Conservation (phyloP, 495 filamentous ascomycete genomes). For the Daldinia concentrica region DNA sequence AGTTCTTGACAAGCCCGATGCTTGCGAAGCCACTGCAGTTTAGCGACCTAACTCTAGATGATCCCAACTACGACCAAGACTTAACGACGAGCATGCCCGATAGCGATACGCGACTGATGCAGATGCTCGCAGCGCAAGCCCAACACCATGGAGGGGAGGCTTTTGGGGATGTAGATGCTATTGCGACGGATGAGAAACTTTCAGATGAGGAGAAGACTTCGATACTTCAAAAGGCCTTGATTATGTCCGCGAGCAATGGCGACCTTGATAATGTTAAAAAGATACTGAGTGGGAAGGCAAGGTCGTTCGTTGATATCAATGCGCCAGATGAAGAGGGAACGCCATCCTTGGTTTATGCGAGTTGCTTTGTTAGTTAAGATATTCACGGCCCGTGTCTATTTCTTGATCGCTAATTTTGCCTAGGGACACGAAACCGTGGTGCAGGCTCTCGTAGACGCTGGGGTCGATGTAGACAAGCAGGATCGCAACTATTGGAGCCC, state of each 20-base stretch:
- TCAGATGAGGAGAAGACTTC: conserved; percentile 80
- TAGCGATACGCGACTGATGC: conserved; percentile 86
- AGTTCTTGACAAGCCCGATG: conserved; percentile 87
- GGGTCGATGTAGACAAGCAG: conserved; percentile 92
- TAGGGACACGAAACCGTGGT: conserved; percentile 94
- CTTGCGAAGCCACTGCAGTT: conserved; percentile 84
- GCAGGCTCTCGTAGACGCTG: conserved; percentile 80
- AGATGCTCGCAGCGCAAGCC: conserved; percentile 95
- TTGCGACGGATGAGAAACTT: conserved; percentile 76
- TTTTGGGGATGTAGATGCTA: conserved; percentile 79
- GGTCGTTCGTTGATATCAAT: conserved; percentile 84
- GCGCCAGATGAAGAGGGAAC: conserved; percentile 94
- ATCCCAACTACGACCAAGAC: conserved; percentile 73
- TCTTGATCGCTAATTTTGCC: conserved; percentile 19
- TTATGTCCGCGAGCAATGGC: conserved; percentile 97
- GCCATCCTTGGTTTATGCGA: conserved; percentile 94
- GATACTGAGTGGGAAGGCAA: conserved; percentile 79
- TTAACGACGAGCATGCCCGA: conserved; percentile 70
- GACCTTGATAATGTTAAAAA: conserved; percentile 82
- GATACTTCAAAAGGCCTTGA: conserved; percentile 83
- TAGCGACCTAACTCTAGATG: conserved; percentile 80
- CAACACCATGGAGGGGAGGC: conserved; percentile 78
- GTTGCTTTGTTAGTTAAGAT: conserved; percentile 85
- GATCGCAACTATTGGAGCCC: conserved; percentile 97
- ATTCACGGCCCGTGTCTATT: conserved; percentile 3